phyloP scores from a whole-genome alignment of 495 filamentous ascomycete genomes.

The Alectoria sarmentosa region DNA sequence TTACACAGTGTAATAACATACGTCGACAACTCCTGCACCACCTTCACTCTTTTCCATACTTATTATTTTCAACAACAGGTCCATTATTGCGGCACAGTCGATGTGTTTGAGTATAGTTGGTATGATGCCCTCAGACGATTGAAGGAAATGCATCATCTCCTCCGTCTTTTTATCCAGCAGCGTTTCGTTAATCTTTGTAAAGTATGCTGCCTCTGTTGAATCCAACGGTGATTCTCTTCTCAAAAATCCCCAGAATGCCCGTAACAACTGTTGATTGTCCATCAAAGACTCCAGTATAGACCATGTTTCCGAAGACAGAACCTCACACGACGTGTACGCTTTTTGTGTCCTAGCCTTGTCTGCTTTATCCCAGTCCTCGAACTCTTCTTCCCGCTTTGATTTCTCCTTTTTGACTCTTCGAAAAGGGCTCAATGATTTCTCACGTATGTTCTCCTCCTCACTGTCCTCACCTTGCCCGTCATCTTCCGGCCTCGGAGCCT shows the following conservation, averaged over 20 bases:
- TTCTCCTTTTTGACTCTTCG: conserved; percentile 35
- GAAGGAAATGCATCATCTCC: conserved; percentile 87
- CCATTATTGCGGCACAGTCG: conserved; percentile 98
- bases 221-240: conserved; percentile 75
- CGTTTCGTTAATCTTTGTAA: conserved; percentile 97
- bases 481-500: conserved; percentile 55
- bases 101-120: conserved; percentile 86
- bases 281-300: conserved; percentile 89
- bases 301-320: conserved; percentile 94
- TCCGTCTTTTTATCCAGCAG: conserved; percentile 95
- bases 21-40: conserved; percentile 90
- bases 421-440: conserved; percentile 28
- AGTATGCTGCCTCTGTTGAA: conserved; percentile 89
- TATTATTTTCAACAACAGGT: conserved; percentile 93
- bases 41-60: conserved; percentile 90
- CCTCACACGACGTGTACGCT: conserved; percentile 84
- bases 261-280: conserved; percentile 68
- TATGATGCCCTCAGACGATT: conserved; percentile 71
- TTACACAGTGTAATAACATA: conserved; percentile 39
- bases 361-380: conserved; percentile 59
- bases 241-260: conserved; percentile 86
- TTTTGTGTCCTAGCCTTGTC: conserved; percentile 89
- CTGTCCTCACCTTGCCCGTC: conserved; percentile 53
- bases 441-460: conserved; percentile 34
- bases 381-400: conserved; percentile 38